Percentiles rank a stretch among this genome's conserved stretches.
phyloP scores from a whole-genome alignment of 2,329 filamentous ascomycete genomes.

The Fusarium chaquense region DNA sequence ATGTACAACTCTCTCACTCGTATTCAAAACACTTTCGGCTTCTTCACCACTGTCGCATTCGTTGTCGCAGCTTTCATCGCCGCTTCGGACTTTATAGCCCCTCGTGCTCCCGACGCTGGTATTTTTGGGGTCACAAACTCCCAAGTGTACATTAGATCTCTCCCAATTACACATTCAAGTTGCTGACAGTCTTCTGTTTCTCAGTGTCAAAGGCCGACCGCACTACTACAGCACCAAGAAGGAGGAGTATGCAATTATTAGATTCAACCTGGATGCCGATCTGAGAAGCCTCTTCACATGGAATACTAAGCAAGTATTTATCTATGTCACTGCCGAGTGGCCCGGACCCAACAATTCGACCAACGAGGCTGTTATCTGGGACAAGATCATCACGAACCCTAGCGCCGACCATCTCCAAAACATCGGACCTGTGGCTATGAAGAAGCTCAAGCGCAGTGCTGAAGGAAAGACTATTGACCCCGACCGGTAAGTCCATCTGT shows the following conservation, averaged over 20 bases:
- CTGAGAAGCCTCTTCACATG: constrained; percentile 94
- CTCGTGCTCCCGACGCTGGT: constrained; percentile 72
- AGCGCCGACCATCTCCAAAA: constrained; percentile 73
- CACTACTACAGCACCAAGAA: constrained; percentile 94
- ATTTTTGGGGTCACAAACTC: constrained; percentile 77
- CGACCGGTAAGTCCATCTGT: constrained; percentile 58
- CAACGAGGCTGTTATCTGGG: constrained; percentile 92
- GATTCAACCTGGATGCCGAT: constrained; percentile 93
- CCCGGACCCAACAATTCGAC: constrained; percentile 55
- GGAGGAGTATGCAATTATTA: constrained; percentile 95
- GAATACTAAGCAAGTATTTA: constrained; percentile 99
- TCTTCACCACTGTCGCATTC: constrained; percentile 96
- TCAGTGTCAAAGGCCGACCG: constrained; percentile 86
- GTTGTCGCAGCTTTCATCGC: constrained; percentile 84
- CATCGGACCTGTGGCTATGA: constrained; percentile 69
- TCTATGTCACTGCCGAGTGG: constrained; percentile 91
- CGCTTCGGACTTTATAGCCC: constrained; percentile 77
- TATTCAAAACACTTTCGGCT: constrained; percentile 92
- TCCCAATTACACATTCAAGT: neutral
- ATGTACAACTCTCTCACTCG: constrained; percentile 93
- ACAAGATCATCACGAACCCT: constrained; percentile 86
- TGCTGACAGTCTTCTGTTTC: constrained; percentile 8
- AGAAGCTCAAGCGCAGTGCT: constrained; percentile 71
- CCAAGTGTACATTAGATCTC: constrained; percentile 75
- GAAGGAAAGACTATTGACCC: constrained; percentile 71